These are phyloP conservation scores for Verbascum thapsus DNA, from an alignment of 257 asterid genomes.

Conservation along the genomic window DNA sequence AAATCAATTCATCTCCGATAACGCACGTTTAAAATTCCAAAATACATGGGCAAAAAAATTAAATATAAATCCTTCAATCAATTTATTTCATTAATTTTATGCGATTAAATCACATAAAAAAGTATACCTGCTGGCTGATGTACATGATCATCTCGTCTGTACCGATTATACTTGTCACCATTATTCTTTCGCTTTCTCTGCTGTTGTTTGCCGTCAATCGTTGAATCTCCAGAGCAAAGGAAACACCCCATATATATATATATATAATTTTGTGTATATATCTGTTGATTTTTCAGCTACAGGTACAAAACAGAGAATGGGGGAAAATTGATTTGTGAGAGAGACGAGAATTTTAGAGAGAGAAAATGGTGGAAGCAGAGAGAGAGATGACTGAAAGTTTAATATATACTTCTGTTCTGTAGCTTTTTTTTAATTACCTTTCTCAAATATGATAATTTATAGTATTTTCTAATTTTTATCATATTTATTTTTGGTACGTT, in stretches of 20 bases:
- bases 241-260: conserved; percentile 65
- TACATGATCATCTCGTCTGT: conserved; percentile 40
- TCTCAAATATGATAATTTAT: too few species aligned
- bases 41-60: not conserved
- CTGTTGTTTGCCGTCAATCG: conserved; percentile 41
- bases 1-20: conserved; percentile 12
- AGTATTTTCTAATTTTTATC: too few species aligned
- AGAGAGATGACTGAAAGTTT: not conserved
- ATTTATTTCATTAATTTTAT: too few species aligned
- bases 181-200: conserved; percentile 32
- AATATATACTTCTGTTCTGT: too few species aligned
- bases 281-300: conserved; percentile 29
- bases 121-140: conserved; percentile 40
- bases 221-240: conserved; percentile 62
- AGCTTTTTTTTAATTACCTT: too few species aligned
- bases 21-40: conserved; percentile 24
- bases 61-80: not conserved
- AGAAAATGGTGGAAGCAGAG: conserved; percentile 24
- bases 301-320: conserved; percentile 25
- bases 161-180: conserved; percentile 28
- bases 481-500: too few species aligned
- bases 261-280: not conserved
- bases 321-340: conserved; percentile 21
- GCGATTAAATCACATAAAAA: too few species aligned
- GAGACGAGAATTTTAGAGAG: conserved; percentile 23